A percentile compares a stretch with the other conserved stretches of the same genome.
Conservation (phyloP, 2,329 filamentous ascomycete genomes). For the Scedosporium dehoogii region DNA sequence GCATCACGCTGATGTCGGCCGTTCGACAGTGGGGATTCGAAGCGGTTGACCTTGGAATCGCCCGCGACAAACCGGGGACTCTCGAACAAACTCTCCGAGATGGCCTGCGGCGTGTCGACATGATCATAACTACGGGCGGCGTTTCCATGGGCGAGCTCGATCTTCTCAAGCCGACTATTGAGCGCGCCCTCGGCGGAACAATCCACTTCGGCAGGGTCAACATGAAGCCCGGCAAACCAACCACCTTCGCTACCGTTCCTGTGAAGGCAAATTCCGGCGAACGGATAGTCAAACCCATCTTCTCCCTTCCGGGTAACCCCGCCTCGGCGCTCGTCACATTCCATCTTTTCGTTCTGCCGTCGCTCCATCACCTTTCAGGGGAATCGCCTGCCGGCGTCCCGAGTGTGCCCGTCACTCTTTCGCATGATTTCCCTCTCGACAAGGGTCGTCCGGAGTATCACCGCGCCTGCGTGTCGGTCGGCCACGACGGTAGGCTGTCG, state of each 20-base stretch:
- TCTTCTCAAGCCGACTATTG: constrained; percentile 90
- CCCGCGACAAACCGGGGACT: constrained; percentile 58
- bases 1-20: constrained; percentile 76
- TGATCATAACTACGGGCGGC: constrained; percentile 86
- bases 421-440: constrained; percentile 67
- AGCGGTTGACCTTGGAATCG: constrained; percentile 78
- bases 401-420: constrained; percentile 58
- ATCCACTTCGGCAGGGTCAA: constrained; percentile 94
- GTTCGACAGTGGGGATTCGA: constrained; percentile 65
- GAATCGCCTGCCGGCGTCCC: constrained; percentile 59
- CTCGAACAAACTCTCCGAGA: constrained; percentile 70
- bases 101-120: constrained; percentile 63
- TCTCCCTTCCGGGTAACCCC: constrained; percentile 88
- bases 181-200: constrained; percentile 76
- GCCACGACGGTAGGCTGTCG: constrained; percentile 55
- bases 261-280: constrained; percentile 49
- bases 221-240: constrained; percentile 98
- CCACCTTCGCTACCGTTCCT: constrained; percentile 86
- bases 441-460: constrained; percentile 78
- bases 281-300: constrained; percentile 61
- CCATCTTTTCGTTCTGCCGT: constrained; percentile 86
- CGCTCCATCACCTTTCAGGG: constrained; percentile 68
- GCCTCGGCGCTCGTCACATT: constrained; percentile 89
- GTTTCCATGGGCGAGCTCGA: constrained; percentile 98
- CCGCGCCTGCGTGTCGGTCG: constrained; percentile 62